These are phyloP conservation scores for Athelia sp. DNA, from an alignment of 1,284 basidiomycete species.

Conservation along the genomic window DNA sequence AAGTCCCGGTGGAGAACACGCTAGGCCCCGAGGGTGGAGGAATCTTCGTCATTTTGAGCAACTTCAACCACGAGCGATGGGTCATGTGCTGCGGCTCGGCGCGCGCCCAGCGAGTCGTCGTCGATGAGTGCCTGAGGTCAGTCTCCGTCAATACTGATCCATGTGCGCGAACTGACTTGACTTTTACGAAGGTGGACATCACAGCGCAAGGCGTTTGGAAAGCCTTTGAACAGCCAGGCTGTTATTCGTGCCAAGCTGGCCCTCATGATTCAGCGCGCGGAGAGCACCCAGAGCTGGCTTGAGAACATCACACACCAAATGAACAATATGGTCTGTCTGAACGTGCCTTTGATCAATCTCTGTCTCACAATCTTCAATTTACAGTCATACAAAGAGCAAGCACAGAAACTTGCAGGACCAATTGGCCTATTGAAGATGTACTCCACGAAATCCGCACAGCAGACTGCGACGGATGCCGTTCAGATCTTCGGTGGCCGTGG, in stretches of 20 bases:
- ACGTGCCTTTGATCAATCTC: conserved; percentile 1
- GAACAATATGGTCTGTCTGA: conserved; percentile 67
- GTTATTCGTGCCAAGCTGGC: conserved; percentile 89
- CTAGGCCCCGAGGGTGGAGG: conserved; percentile 80
- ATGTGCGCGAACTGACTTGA: no score
- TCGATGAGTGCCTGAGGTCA: conserved; percentile 55
- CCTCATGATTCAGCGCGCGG: conserved; percentile 84
- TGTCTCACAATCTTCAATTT: conserved; percentile 38
- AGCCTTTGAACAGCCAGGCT: conserved; percentile 86
- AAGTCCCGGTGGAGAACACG: conserved; percentile 74
- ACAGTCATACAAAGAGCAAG: conserved; percentile 73
- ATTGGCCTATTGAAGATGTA: conserved; percentile 69
- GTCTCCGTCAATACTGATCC: no score
- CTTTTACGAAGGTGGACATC: conserved; percentile 83
- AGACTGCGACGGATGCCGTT: conserved; percentile 65
- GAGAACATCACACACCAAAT: conserved; percentile 90
- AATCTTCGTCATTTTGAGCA: conserved; percentile 64
- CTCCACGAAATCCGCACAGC: conserved; percentile 48
- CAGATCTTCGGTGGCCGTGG: conserved; percentile 69
- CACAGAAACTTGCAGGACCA: conserved; percentile 68
- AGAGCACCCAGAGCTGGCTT: conserved; percentile 86
- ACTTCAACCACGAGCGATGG: conserved; percentile 64
- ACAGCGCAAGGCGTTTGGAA: conserved; percentile 84
- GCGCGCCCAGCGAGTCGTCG: conserved; percentile 39
- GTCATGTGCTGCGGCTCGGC: conserved; percentile 61